Evolutionary conservation across 2,329 filamentous ascomycete genomes (phyloP).

Genomic region (Diaporthe destruens): DNA sequence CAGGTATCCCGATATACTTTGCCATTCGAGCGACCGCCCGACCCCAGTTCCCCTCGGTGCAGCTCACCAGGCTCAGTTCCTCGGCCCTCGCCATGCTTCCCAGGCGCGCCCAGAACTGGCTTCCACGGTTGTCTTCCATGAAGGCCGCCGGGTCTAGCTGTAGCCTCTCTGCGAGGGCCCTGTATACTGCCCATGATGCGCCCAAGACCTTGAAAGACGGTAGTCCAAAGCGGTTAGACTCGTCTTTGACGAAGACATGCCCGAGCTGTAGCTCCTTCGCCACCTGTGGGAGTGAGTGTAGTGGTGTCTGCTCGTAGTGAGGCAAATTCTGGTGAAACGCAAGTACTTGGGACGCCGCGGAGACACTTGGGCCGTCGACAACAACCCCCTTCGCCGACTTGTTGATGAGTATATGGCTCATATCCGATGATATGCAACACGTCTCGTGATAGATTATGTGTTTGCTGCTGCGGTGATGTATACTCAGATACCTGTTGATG

Average conservation of each 20-base stretch:
- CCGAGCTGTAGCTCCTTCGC: slow-evolving; percentile 69
- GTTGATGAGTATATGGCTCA: slow-evolving; percentile 23
- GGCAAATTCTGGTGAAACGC: slow-evolving; percentile 71
- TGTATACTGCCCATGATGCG: slow-evolving; percentile 79
- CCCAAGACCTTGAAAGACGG: slow-evolving; percentile 86
- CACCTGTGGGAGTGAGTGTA: slow-evolving; percentile 64
- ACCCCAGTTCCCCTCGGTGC: slow-evolving; percentile 84
- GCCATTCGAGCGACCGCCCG: slow-evolving; percentile 79
- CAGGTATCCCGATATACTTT: slow-evolving; percentile 65
- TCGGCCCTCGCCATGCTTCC: slow-evolving; percentile 15
- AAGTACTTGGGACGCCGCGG: slow-evolving; percentile 37
- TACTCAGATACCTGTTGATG: too few species aligned
- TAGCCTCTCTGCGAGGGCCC: slow-evolving; percentile 63
- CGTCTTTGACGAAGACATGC: slow-evolving; percentile 77
- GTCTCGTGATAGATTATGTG: background rate
- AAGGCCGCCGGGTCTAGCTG: slow-evolving; percentile 48
- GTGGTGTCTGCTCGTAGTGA: slow-evolving; percentile 66
- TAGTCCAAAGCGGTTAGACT: slow-evolving; percentile 75
- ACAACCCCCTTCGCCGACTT: background rate
- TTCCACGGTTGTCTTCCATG: background rate
- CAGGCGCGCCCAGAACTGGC: slow-evolving; percentile 13
- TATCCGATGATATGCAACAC: background rate
- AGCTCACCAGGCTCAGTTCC: slow-evolving; percentile 66
- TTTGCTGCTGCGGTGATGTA: background rate
- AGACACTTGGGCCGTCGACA: background rate